Base-by-base conservation (phyloP, 2,329 filamentous ascomycete genomes). In the Cryphonectria naterciae region DNA sequence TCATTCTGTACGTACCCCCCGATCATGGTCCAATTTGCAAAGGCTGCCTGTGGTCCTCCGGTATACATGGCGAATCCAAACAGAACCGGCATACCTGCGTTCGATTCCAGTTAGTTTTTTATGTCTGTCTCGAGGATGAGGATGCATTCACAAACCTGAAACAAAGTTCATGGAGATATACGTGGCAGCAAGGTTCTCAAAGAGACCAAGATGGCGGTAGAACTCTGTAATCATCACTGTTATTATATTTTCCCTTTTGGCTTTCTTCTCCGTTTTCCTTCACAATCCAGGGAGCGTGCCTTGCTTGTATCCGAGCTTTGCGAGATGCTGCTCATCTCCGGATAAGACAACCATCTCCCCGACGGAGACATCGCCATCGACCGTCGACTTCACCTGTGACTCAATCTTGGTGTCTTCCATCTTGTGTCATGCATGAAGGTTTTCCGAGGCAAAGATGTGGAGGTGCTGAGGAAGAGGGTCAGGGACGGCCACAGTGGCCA, bases 21-120 rank as follows among this genome's bases (percentile, higher is more conserved):
- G 39, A 81, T 76, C 78, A 81, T 80, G 2, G 78, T 80, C 80
- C 80, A 82, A 65, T 81, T 82, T 11, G 77, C 75, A 69, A 82
- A 81, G 1, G 80, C 80, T 41, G 80, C 76, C 65, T 78, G 75
- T 1, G 81, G 80, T 4, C 81, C 80, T 1, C 80, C 81, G 4
- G 79, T 80, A 65, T 80, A 80, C 80, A 82, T 81, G 25, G 79
- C 76, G 69, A 74, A 82, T 13, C 79, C 79, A 54, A 82, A 82
- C 0, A 82, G 74, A 4, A 82, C 80, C 10, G 80, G 80, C 25
- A 82, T 80, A n/a, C 80, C 80, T 37, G 74, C 76, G 19, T 4
- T 65, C 46, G 32, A n/a, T 8, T 65, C 13, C 17, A 39, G 11
- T 52, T 25, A 65, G 43, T 15, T 8, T 11, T 3, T 5, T n/a